These are phyloP conservation scores for Udeniomyces megalosporus DNA, from an alignment of 768 basidiomycete species.

Conservation along the genomic window DNA sequence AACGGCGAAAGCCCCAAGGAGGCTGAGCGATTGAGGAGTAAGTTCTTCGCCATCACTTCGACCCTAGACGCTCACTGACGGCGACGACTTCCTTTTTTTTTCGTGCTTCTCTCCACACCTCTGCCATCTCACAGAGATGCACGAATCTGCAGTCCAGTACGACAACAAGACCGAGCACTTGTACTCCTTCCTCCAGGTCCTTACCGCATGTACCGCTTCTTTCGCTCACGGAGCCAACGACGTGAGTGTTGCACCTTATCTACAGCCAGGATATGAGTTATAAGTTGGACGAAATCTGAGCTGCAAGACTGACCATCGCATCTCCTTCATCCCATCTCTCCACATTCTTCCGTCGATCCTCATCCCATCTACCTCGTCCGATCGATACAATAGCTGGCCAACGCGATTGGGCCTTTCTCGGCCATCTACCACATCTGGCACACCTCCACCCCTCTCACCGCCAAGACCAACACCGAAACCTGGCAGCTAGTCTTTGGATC, in stretches of 20 bases:
- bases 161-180: conserved; percentile 34
- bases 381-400: conserved; percentile 18
- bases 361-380: too few relatives aligned
- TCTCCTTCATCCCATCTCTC: too few relatives aligned
- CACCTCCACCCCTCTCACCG: conserved; percentile 19
- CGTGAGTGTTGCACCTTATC: conserved; percentile 7
- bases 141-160: conserved; percentile 29
- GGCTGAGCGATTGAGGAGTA: conserved; percentile 10
- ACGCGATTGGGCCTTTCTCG: conserved; percentile 30
- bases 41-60: background rate
- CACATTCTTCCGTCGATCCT: too few relatives aligned
- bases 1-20: conserved; percentile 22
- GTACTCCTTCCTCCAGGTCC: conserved; percentile 34
- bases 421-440: conserved; percentile 32
- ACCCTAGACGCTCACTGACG: too few relatives aligned
- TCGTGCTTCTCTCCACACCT: background rate
- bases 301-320: too few relatives aligned
- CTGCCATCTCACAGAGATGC: conserved; percentile 26
- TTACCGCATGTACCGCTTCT: conserved; percentile 34
- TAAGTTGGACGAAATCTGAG: background rate
- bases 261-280: background rate
- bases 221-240: conserved; percentile 37
- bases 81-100: background rate
- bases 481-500: conserved; percentile 33
- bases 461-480: conserved; percentile 27